phyloP scores from a whole-genome alignment of 2,329 filamentous ascomycete species.

The Gliomastix tumulicola region DNA sequence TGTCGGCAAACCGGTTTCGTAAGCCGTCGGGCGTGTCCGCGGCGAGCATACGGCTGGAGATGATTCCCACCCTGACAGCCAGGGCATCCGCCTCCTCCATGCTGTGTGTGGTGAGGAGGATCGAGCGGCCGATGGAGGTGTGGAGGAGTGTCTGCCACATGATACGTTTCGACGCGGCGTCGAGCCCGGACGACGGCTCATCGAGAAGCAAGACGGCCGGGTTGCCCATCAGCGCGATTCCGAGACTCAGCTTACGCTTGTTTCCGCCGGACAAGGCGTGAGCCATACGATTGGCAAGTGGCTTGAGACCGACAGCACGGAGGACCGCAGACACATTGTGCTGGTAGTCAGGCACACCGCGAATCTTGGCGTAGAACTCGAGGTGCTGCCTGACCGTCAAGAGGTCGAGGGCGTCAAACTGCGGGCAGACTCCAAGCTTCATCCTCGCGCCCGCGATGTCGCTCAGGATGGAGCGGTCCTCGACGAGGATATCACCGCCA shows the following conservation, averaged over 20 bases:
- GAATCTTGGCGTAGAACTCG: constrained; percentile 76
- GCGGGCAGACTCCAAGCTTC: constrained; percentile 40
- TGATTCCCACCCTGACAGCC: constrained; percentile 75
- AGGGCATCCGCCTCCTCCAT: constrained; percentile 95
- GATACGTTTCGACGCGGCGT: constrained; percentile 81
- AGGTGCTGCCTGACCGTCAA: constrained; percentile 89
- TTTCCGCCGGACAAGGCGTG: constrained; percentile 80
- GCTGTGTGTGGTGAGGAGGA: constrained; percentile 83
- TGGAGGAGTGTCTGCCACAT: constrained; percentile 84
- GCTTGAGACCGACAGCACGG: constrained; percentile 66
- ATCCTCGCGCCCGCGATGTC: neutral
- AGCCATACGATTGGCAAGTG: constrained; percentile 69
- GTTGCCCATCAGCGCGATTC: constrained; percentile 88
- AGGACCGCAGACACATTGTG: constrained; percentile 75
- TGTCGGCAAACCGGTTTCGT: constrained; percentile 67
- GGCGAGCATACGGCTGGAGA: constrained; percentile 79
- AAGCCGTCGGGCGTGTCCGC: constrained; percentile 69
- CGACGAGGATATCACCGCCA: neutral
- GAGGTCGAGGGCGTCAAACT: constrained; percentile 79
- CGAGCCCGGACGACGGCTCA: constrained; percentile 82
- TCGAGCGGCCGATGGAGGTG: constrained; percentile 68
- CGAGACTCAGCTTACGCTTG: constrained; percentile 87
- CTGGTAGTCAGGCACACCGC: constrained; percentile 67
- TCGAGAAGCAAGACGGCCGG: constrained; percentile 82
- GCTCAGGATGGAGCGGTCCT: neutral